These are phyloP conservation scores for Cryptococcus sp. DNA, from an alignment of 1,284 basidiomycete genomes.

Conservation along the genomic window DNA sequence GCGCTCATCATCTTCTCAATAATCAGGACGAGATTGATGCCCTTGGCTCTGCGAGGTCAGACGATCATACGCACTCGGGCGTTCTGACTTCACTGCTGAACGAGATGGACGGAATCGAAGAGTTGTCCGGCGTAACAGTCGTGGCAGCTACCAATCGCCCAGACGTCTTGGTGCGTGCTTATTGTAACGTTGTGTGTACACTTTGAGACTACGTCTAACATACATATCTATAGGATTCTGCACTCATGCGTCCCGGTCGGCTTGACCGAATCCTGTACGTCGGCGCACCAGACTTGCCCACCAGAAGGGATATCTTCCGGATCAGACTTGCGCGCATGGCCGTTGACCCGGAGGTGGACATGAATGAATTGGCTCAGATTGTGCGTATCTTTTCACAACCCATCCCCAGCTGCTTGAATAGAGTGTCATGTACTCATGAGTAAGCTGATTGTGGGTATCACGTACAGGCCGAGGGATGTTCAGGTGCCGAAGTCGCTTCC, in stretches of 20 bases:
- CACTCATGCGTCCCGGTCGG: slow-evolving; percentile 90
- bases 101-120: slow-evolving; percentile 98
- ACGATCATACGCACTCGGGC: slow-evolving; percentile 68
- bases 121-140: slow-evolving; percentile 86
- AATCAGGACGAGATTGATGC: slow-evolving; percentile 95
- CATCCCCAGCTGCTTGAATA: background rate
- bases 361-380: slow-evolving; percentile 69
- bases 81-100: slow-evolving; percentile 91
- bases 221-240: slow-evolving; percentile 69
- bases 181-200: too few relatives aligned
- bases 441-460: background rate
- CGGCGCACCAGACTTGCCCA: slow-evolving; percentile 79
- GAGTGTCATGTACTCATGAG: background rate
- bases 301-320: slow-evolving; percentile 78
- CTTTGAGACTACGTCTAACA: slow-evolving; percentile 57
- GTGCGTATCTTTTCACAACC: slow-evolving; percentile 58
- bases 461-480: slow-evolving; percentile 83
- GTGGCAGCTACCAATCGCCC: slow-evolving; percentile 96
- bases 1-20: slow-evolving; percentile 1
- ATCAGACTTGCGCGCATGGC: slow-evolving; percentile 81
- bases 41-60: slow-evolving; percentile 72
- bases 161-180: slow-evolving; percentile 72
- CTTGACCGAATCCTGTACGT: slow-evolving; percentile 96
- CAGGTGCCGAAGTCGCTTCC: slow-evolving; percentile 89
- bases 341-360: slow-evolving; percentile 67